A percentile compares a stretch with the other conserved stretches of the same genome.
phyloP scores from a whole-genome alignment of 345 rosid genomes.

The Pelargonium nanum region DNA sequence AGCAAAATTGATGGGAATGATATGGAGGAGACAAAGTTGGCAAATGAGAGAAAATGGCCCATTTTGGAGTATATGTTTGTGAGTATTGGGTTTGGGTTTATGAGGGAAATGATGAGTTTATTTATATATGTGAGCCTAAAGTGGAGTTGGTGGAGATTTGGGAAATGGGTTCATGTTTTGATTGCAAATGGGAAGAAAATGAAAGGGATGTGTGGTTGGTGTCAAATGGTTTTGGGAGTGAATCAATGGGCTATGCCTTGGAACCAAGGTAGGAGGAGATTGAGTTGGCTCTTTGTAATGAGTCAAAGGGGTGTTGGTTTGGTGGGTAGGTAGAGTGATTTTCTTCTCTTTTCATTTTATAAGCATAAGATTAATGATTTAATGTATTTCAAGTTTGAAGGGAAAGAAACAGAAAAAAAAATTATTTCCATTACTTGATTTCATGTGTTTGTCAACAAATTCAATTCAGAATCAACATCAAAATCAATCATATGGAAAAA shows the following conservation, averaged over 20 bases:
- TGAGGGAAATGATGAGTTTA: not conserved
- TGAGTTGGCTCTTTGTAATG: not conserved
- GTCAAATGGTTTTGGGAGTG: not conserved
- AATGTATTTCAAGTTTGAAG: no score
- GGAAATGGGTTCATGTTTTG: no score
- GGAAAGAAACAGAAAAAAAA: no score
- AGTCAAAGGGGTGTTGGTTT: not conserved
- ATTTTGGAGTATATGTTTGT: not conserved
- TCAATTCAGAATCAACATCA: no score
- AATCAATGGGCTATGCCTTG: not conserved
- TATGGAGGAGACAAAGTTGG: not conserved
- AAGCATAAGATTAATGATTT: no score
- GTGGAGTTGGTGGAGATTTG: not conserved
- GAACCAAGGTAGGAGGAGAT: not conserved
- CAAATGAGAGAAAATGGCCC: not conserved
- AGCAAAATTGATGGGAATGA: not conserved
- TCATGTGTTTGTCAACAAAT: no score
- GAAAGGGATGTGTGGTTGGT: no score
- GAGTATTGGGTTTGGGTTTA: not conserved
- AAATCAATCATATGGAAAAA: no score
- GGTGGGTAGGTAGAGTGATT: not conserved
- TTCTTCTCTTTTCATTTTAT: not conserved
- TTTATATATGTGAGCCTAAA: no score
- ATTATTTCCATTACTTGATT: no score
- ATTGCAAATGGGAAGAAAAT: no score